Evolutionary conservation across 371 early-diverging fungal genomes (phyloP).

Genomic region (Saksenaea oblongispora): DNA sequence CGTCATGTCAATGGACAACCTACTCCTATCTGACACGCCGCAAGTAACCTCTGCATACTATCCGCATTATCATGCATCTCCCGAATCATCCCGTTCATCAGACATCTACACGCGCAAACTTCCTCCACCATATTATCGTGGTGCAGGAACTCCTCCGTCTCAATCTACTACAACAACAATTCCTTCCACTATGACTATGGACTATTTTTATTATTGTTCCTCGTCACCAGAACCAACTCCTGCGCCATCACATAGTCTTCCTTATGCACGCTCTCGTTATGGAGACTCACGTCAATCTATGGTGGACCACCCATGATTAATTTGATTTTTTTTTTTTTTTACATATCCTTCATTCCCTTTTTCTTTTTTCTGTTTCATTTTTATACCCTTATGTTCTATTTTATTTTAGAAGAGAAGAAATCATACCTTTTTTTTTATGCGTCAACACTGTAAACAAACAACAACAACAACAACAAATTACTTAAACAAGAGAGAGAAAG

Average conservation of each 20-base stretch:
- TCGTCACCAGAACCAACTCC: slow-evolving; percentile 1
- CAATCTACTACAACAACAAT: background rate
- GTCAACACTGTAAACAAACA: background rate
- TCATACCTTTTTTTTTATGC: background rate
- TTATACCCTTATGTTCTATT: background rate
- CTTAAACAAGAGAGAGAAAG: background rate
- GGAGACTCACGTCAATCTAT: background rate
- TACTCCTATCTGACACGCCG: background rate
- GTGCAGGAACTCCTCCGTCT: background rate
- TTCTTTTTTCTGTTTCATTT: background rate
- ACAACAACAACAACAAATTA: background rate
- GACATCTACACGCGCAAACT: background rate
- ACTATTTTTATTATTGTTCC: background rate
- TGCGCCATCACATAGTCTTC: background rate
- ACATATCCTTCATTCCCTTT: background rate
- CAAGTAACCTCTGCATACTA: background rate
- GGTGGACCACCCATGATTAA: background rate
- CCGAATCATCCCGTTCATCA: slow-evolving; percentile 1
- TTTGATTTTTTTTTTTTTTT: background rate
- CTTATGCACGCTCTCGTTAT: background rate
- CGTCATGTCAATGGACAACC: slow-evolving; percentile 3
- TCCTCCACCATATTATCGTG: background rate
- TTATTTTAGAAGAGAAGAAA: slow-evolving; percentile 2
- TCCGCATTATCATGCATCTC: slow-evolving; percentile 1
- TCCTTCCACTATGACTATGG: background rate